Evolutionary conservation across 176 grass and related monocot genomes (phyloP).

Genomic region (Echinochloa phyllopogon): DNA sequence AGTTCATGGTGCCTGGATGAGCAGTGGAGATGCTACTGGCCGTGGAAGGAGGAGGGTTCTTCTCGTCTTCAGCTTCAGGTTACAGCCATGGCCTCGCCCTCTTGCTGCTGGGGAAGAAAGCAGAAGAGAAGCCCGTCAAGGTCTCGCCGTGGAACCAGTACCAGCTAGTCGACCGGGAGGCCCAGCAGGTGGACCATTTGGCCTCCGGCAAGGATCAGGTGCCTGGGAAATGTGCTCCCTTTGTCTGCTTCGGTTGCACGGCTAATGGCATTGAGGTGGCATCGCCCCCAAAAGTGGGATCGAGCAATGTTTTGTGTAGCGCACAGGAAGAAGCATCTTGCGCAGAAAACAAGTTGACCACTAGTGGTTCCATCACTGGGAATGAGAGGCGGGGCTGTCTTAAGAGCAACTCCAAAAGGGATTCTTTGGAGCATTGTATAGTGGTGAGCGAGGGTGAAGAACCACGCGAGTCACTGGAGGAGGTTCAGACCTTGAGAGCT

Average conservation of each 20-base stretch:
- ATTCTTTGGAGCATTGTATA: slow-evolving; percentile 64
- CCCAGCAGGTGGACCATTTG: slow-evolving; percentile 57
- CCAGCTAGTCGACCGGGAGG: slow-evolving; percentile 65
- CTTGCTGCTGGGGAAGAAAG: slow-evolving; percentile 80
- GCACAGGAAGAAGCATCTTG: slow-evolving; percentile 44
- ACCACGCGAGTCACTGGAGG: slow-evolving; percentile 69
- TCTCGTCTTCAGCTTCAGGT: slow-evolving; percentile 96
- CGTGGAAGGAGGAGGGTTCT: slow-evolving; percentile 98
- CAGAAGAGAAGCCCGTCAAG: slow-evolving; percentile 79
- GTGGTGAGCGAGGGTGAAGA: slow-evolving; percentile 64
- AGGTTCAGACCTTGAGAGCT: slow-evolving; percentile 72
- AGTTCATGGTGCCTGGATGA: slow-evolving; percentile 70
- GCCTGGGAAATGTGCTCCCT: slow-evolving; percentile 65
- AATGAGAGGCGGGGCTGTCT: slow-evolving; percentile 73
- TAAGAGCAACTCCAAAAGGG: slow-evolving; percentile 79
- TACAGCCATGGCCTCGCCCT: slow-evolving; percentile 93
- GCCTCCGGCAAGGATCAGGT: slow-evolving; percentile 60
- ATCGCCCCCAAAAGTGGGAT: slow-evolving; percentile 52
- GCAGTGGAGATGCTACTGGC: slow-evolving; percentile 91
- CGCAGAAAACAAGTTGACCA: slow-evolving; percentile 43
- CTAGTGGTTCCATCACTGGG: slow-evolving; percentile 35
- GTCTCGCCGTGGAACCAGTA: slow-evolving; percentile 80
- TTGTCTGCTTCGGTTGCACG: slow-evolving; percentile 77
- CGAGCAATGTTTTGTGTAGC: slow-evolving; percentile 37
- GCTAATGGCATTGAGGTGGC: slow-evolving; percentile 56